Conservation (phyloP, 2,329 filamentous ascomycete species). For the Penicillium capsulatum region DNA sequence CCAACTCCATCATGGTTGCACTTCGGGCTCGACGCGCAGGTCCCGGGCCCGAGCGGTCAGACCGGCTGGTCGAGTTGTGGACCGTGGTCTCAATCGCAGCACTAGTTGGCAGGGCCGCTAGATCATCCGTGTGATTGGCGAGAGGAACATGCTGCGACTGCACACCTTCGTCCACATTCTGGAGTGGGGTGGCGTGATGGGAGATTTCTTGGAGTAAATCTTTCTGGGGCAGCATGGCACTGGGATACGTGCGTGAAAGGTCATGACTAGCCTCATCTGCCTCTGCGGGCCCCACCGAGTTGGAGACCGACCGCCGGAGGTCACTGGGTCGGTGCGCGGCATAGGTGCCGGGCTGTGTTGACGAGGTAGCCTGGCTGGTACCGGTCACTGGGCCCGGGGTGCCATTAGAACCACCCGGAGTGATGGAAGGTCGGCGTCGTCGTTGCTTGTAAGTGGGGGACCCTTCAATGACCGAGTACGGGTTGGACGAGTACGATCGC, state of each 20-base stretch:
- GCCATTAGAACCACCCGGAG: constrained; percentile 69
- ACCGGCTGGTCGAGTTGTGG: constrained; percentile 57
- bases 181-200: constrained; percentile 83
- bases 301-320: constrained; percentile 83
- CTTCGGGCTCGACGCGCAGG: constrained; percentile 87
- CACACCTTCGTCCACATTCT: constrained; percentile 77
- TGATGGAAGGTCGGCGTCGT: constrained; percentile 86
- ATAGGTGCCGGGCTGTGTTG: constrained; percentile 45
- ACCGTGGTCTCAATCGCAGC: constrained; percentile 55
- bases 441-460: constrained; percentile 99
- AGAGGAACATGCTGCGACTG: constrained; percentile 65
- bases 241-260: constrained; percentile 66
- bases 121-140: constrained; percentile 64
- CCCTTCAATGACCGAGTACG: constrained; percentile 94
- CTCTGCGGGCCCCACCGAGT: constrained; percentile 77
- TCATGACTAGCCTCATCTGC: constrained; percentile 73
- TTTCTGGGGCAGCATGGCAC: constrained; percentile 68
- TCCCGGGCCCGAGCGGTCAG: constrained; percentile 54
- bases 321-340: constrained; percentile 78
- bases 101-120: constrained; percentile 59
- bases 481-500: constrained; percentile 66
- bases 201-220: constrained; percentile 75
- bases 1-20: constrained; percentile 93
- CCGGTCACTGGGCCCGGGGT: constrained; percentile 48
- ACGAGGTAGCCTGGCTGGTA: constrained; percentile 41